Base-by-base conservation (phyloP, 148 eudicot genomes). In the Bassia scoparia region DNA sequence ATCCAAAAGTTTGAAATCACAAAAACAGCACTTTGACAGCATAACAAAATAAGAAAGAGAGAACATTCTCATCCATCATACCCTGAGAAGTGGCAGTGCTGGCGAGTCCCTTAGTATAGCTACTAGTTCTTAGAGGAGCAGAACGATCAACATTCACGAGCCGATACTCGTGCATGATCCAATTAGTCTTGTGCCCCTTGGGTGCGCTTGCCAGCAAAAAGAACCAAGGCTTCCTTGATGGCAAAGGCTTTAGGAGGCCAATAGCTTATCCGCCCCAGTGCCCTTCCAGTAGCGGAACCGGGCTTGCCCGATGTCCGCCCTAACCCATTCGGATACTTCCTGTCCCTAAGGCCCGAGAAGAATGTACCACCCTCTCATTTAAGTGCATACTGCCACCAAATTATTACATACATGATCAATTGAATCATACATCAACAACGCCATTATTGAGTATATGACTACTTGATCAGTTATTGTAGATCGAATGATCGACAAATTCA, bases 131-230 rank as follows among this genome's bases (percentile, higher is more conserved):
- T 0, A 14, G 46, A 41, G 46, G 46, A 41, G 89, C 87, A 0
- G 91, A 85, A 50, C 89, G 67, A 67, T 86, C 87, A 9, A 84
- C 91, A 72, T 85, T 76, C 29, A 87, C 89, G 18, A 87, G 84
- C 44, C 91, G 89, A 75, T 87, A 87, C 74, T 87, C 91, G 72
- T 87, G 91, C 91, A 87, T 87, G 8, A 87, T 87, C 91, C 91
- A 87, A 44, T 87, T 87, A 24, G 91, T 87, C 72, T 87, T 87
- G 21, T 77, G 69, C 0, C 91, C 91, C 38, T 62, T 82, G 3
- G 91, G 87, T 0, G 91, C 84, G n/a, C 63, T 84, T 87, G 20
- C 91, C 91, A 66, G 87, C 84, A 69, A 85, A 87, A 26, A 87
- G 85, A 14, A 87, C 91, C 73, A 87, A 73, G 1, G 91, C 89